Conservation (phyloP, 176 grass and related monocot species). For the Eleusine coracana region DNA sequence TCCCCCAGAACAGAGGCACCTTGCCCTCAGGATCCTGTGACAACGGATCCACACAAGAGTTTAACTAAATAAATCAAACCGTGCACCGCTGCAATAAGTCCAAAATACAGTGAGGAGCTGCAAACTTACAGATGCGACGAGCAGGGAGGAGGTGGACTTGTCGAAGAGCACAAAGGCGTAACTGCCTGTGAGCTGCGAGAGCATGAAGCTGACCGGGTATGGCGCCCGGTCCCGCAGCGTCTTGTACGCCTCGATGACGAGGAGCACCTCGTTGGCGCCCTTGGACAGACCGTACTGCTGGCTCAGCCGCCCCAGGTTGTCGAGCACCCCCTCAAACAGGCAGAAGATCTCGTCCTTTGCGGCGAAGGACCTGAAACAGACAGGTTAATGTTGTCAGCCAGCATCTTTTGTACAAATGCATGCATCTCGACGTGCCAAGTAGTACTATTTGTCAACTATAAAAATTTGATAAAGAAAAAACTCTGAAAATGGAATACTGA, state of each 20-base stretch:
- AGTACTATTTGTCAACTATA: background rate
- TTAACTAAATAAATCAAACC: background rate
- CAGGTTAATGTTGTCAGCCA: background rate
- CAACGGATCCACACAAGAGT: no score
- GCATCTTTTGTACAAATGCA: background rate
- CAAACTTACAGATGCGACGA: slow-evolving; percentile 73
- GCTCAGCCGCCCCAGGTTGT: slow-evolving; percentile 66
- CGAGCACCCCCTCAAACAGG: slow-evolving; percentile 82
- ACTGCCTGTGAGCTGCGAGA: slow-evolving; percentile 68
- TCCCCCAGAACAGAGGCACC: slow-evolving; percentile 81
- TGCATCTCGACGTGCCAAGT: background rate
- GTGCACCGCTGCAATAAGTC: background rate
- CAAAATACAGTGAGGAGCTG: background rate
- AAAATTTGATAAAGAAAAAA: background rate
- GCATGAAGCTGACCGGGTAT: slow-evolving; percentile 77
- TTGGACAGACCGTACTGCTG: slow-evolving; percentile 94
- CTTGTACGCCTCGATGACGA: slow-evolving; percentile 85
- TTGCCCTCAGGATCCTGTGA: slow-evolving; percentile 60
- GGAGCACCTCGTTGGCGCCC: slow-evolving; percentile 71
- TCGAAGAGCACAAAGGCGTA: slow-evolving; percentile 96
- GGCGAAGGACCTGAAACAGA: slow-evolving; percentile 70
- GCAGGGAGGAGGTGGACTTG: slow-evolving; percentile 65
- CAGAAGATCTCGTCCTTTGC: slow-evolving; percentile 92
- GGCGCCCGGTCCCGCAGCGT: slow-evolving; percentile 80
- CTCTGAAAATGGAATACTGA: background rate